These are phyloP conservation scores for Ustilago trichophora DNA, from an alignment of 1,284 basidiomycete species.

Conservation along the genomic window DNA sequence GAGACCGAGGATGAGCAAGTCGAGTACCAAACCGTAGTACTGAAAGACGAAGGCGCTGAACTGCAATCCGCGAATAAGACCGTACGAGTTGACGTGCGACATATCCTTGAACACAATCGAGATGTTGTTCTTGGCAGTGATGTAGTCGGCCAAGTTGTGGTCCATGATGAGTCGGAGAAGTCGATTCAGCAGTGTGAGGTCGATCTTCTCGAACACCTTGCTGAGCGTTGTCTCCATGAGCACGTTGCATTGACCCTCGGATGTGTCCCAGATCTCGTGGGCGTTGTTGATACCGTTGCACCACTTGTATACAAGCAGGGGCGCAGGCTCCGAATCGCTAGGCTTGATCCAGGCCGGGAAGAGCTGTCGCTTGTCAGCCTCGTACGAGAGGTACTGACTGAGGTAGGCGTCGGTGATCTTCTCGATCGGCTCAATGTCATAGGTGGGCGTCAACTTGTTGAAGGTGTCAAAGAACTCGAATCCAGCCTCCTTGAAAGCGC, in stretches of 20 bases:
- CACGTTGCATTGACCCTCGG: conserved; percentile 64
- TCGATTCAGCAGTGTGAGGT: conserved; percentile 65
- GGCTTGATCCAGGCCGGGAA: conserved; percentile 67
- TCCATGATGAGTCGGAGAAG: conserved; percentile 66
- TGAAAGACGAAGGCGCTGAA: conserved; percentile 66
- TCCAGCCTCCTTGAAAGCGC: conserved; percentile 66
- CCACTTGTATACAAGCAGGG: conserved; percentile 67
- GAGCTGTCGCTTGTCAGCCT: conserved; percentile 66
- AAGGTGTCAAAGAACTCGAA: conserved; percentile 67
- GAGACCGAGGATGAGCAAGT: conserved; percentile 64
- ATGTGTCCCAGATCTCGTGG: conserved; percentile 63
- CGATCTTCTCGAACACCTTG: conserved; percentile 66
- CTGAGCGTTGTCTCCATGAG: conserved; percentile 66
- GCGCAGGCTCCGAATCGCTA: conserved; percentile 64
- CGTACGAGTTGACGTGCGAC: conserved; percentile 66
- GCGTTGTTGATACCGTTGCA: conserved; percentile 66
- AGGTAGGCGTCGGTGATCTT: conserved; percentile 67
- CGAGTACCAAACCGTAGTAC: conserved; percentile 66
- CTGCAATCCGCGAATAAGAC: conserved; percentile 65
- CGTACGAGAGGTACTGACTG: conserved; percentile 65
- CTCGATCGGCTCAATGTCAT: conserved; percentile 66
- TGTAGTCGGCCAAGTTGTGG: conserved; percentile 66
- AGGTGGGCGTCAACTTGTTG: conserved; percentile 62
- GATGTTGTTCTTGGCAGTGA: conserved; percentile 67
- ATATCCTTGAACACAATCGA: conserved; percentile 67